Evolutionary conservation across 352 stramenopile genomes (phyloP), one percentile per base, ranked within the genome.

Genomic region (Phytophthora pisi): DNA sequence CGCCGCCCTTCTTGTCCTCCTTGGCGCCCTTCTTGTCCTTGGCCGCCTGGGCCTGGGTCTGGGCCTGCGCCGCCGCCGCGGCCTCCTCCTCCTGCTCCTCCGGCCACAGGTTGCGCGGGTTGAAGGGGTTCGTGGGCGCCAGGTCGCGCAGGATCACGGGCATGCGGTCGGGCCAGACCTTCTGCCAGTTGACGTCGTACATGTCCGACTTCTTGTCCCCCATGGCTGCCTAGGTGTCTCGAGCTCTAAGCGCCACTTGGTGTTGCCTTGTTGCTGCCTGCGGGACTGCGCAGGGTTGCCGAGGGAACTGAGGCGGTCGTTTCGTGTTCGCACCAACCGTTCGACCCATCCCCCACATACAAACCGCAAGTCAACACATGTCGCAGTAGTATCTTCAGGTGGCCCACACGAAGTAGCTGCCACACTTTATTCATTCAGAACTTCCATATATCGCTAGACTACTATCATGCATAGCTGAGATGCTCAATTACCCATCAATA

Each of bases 131-230:
- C 34, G 82, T 92, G 10, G 88, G 88, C 60, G 88, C 88, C 57
- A 95, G 61, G 50, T 95, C 86, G 28, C 88, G 88, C 60, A 96
- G 74, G 60, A 96, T 96, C 74, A 96, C 86, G 40, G 88, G 88
- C 81, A 96, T 96, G 62, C 88, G 85, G 73, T 96, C 84, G 10
- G 88, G 88, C 82, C 87, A 96, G 47, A 96, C 75, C 74, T 96
- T 96, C 72, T 96, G 86, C 88, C 88, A 96, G 75, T 93, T 93
- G 31, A 96, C 88, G 64, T 94, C 88, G 72, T 84, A 83, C 79
- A 96, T 86, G 26, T 86, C 82, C 54, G 84, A 87, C 71, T 92
- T 95, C 66, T 84, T 75, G 52, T 88, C 84, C 66, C 59, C 73
- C 81, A 86, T 91, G 11, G 28, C 43, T 59, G 9, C 0, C 34